Base-by-base conservation (phyloP, 208 protist species). In the Novymonas esmeraldas region DNA sequence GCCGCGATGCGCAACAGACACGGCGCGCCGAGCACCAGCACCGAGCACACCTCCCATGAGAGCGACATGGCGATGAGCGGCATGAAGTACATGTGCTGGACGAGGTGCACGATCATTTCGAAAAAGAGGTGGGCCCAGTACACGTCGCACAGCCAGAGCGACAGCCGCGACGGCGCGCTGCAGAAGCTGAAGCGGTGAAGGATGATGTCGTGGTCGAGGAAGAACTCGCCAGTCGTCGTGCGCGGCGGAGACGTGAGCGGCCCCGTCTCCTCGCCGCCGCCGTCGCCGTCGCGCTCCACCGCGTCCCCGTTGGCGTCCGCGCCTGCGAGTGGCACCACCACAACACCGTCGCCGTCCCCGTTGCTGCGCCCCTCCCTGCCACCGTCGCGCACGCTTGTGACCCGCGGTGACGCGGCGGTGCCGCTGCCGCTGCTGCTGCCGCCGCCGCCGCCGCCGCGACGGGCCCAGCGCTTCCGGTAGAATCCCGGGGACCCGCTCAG, bases 1-100 rank as follows among this genome's bases (percentile, higher is more conserved):
- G 45, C 16, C 0, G 48, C 29, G 45, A 92, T 81, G 49, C 72
- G 70, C 49, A 92, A 54, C 41, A 94, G 59, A 28, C 80, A 78
- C 20, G 79, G 79, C 29, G 78, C 69, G 14, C 64, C 74, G 28
- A 90, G 64, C 46, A 81, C 71, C 9, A 78, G 11, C 33, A 79
- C 41, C 11, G 64, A 74, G 33, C 38, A 16, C 10, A 94, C 48
- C 63, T 94, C 82, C 85, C 82, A 90, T 56, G 85, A 87, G 4
- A 94, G 63, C 26, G 81, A 87, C 85, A 92, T 92, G 45, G 85
- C 80, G 20, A 92, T 73, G 29, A 94, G 68, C 4, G 85, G 85
- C 85, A 89, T 87, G 60, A 89, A 94, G 73, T 92, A 92, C 79
- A 89, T 87, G 72, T 90, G 85, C 73, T 92, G 38, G 9, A 92